phyloP scores from a whole-genome alignment of 2,329 filamentous ascomycete species.

The Claviceps sp. region DNA sequence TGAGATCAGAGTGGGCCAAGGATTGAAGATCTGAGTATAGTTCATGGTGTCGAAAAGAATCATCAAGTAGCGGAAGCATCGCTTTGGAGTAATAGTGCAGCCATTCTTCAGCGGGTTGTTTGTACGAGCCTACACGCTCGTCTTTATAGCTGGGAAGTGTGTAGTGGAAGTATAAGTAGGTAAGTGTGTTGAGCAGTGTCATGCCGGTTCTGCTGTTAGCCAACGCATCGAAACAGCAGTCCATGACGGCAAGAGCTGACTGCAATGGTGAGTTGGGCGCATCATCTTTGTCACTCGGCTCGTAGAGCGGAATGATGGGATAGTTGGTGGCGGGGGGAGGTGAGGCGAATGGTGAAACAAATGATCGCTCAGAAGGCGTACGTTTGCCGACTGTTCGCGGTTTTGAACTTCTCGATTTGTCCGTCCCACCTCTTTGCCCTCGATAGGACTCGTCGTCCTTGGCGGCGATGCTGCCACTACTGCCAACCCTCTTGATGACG shows the following conservation, averaged over 20 bases:
- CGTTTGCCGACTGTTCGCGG: background rate
- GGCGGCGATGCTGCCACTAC: conserved; percentile 8
- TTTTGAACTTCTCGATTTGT: background rate
- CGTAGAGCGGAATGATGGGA: conserved; percentile 1
- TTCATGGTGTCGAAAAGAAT: conserved; percentile 19
- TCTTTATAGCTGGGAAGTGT: conserved; percentile 17
- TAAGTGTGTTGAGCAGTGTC: conserved; percentile 11
- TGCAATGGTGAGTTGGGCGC: conserved; percentile 12
- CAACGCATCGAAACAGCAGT: conserved; percentile 9
- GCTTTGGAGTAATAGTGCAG: conserved; percentile 30
- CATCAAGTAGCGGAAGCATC: conserved; percentile 23
- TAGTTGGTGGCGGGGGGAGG: background rate
- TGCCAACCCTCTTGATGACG: conserved; percentile 7
- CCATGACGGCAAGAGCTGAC: conserved; percentile 15
- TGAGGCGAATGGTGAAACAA: background rate
- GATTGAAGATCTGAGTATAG: conserved; percentile 23
- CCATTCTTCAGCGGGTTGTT: conserved; percentile 27
- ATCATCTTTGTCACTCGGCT: background rate
- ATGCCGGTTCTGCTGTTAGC: conserved; percentile 12
- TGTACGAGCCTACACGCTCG: conserved; percentile 21
- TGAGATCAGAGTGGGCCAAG: conserved; percentile 14
- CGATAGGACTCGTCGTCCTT: background rate
- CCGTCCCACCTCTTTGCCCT: background rate
- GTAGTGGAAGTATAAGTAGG: conserved; percentile 20
- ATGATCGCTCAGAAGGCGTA: background rate